Base-by-base conservation (phyloP, 140 eudicot genomes). In the Stevia rebaudiana region DNA sequence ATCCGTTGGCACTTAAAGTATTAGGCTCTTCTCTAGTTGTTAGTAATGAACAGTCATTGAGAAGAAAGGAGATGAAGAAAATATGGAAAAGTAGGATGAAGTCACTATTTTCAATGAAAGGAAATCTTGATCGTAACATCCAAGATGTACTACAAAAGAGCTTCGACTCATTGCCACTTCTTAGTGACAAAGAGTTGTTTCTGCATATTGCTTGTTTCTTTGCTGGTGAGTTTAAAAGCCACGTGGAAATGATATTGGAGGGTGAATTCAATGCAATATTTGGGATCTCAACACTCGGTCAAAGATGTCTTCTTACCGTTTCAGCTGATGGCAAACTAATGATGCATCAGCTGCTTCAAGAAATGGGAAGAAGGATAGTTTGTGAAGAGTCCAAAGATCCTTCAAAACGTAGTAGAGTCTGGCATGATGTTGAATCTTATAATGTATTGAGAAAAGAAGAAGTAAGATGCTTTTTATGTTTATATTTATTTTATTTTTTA, bases 141-240 rank as follows among this genome's bases (percentile, higher is more conserved):
- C 60, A 23, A 11, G 10, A 10, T 11, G 36, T 52, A 12, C 36
- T 52, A 23, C 18, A 6, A 52, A 52, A 52, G 60, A 59, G 75
- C 39, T 70, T 37, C 3, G 49, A 46, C 13, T 43, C 15, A 8
- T 44, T 70, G 12, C 49, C 55, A 36, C 24, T 11, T 25, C 19
- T n/a, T 2, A 23, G n/a, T 21, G n/a, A 69, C 10, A 69, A 6
- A 42, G 66, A 55, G 51, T 37, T 69, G 22, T 56, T 69, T 49
- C 18, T 69, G 15, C 65, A 69, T 18, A 69, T 69, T 40, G 67
- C 67, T 23, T 69, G 74, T 69, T 69, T 55, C 35, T 69, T 69
- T 57, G n/a, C 25, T 18, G 74, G 49, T 19, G 35, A 56, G 17
- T 0, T 19, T 25, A 11, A 2, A 12, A 0, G 0, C 1, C 0